These are phyloP conservation scores for Tetraselmis chui DNA, from an alignment of 139 green algal genomes.

Conservation along the genomic window DNA sequence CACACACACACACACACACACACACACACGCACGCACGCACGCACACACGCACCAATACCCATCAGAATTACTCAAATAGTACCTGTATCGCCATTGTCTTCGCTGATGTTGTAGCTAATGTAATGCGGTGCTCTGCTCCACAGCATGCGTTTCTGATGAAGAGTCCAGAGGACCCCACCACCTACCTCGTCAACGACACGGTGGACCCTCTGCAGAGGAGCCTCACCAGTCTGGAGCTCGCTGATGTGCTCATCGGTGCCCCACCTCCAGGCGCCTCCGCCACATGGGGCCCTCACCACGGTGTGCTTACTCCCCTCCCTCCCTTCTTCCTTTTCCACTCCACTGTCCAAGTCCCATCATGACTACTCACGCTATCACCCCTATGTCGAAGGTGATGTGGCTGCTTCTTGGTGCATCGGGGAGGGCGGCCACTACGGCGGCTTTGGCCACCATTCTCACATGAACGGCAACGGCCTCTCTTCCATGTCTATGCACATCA, in stretches of 20 bases:
- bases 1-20: too few relatives aligned
- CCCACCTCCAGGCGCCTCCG: conserved; percentile 29
- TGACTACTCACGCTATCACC: background rate
- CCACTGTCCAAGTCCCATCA: too few relatives aligned
- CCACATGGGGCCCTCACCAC: conserved; percentile 27
- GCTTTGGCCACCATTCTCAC: background rate
- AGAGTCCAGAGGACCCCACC: conserved; percentile 39
- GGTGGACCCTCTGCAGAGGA: conserved; percentile 64
- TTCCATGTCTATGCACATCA: conserved; percentile 3
- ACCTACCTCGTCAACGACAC: conserved; percentile 79
- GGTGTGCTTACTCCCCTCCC: background rate
- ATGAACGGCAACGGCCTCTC: background rate
- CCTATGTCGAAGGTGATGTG: background rate
- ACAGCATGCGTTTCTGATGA: conserved; percentile 51
- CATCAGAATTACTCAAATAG: too few relatives aligned
- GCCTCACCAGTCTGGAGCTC: conserved; percentile 47
- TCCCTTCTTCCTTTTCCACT: too few relatives aligned
- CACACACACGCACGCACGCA: too few relatives aligned
- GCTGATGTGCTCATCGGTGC: conserved; percentile 41
- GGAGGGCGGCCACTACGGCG: background rate
- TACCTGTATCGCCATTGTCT: too few relatives aligned
- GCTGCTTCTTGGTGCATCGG: background rate
- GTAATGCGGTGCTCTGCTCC: conserved; percentile 21
- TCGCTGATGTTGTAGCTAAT: too few relatives aligned
- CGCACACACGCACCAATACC: too few relatives aligned